phyloP scores from a whole-genome alignment of 192 early-diverging fungal genomes.

The Jimgerdemannia flammicorona region DNA sequence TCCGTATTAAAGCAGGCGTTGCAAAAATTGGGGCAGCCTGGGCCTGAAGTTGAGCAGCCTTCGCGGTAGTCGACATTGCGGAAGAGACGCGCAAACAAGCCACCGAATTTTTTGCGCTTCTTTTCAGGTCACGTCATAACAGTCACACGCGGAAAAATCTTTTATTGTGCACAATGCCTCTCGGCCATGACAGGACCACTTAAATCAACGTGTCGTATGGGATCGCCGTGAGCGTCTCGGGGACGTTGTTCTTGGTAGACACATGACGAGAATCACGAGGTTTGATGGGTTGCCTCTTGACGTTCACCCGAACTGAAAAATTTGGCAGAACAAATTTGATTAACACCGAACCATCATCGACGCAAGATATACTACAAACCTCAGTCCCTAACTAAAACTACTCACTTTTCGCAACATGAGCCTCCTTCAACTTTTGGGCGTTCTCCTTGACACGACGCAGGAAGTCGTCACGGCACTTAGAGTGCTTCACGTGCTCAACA shows the following conservation, averaged over 20 bases:
- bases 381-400: too few relatives aligned
- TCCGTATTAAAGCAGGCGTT: too few relatives aligned
- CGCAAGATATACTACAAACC: constrained; percentile 18
- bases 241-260: constrained; percentile 82
- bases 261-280: constrained; percentile 89
- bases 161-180: not conserved
- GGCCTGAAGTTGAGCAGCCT: too few relatives aligned
- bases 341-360: constrained; percentile 50
- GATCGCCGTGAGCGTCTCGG: constrained; percentile 92
- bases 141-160: too few relatives aligned
- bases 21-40: too few relatives aligned
- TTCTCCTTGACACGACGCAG: constrained; percentile 96
- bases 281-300: constrained; percentile 89
- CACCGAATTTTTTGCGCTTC: too few relatives aligned
- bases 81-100: too few relatives aligned
- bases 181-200: not conserved
- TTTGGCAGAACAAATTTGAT: not conserved
- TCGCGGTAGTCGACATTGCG: too few relatives aligned
- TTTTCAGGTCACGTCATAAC: too few relatives aligned
- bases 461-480: constrained; percentile 98
- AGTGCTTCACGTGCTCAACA: constrained; percentile 99
- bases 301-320: constrained; percentile 48
- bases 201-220: constrained; percentile 87
- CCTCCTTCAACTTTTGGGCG: constrained; percentile 77
- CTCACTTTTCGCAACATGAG: constrained; percentile 31